Percentiles rank a stretch among this genome's conserved stretches.
Conservation (phyloP, 805 yeast species). For the Saturnispora halmiae region DNA sequence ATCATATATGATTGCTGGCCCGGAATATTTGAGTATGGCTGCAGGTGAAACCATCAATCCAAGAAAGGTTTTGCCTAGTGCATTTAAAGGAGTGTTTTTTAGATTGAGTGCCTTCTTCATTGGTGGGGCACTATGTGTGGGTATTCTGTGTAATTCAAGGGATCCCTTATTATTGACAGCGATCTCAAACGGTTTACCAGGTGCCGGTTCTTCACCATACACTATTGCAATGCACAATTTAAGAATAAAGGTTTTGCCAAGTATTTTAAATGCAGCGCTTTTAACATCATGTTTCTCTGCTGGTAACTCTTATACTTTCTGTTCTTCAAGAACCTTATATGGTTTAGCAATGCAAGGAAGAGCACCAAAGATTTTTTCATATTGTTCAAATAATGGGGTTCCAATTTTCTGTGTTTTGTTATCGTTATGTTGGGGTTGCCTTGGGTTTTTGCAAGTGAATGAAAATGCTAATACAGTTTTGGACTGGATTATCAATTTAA, state of each 20-base stretch:
- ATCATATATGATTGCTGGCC: constrained; percentile 63
- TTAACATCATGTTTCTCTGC: constrained; percentile 71
- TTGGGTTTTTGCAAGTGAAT: constrained; percentile 59
- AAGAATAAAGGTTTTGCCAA: constrained; percentile 57
- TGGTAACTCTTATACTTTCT: constrained; percentile 70
- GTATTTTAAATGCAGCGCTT: constrained; percentile 65
- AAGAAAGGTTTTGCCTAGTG: constrained; percentile 36
- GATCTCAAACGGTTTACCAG: constrained; percentile 29
- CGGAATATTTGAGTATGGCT: constrained; percentile 38
- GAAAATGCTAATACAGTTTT: constrained; percentile 55
- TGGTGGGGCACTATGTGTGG: constrained; percentile 42
- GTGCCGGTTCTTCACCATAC: constrained; percentile 58
- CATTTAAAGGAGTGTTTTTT: constrained; percentile 37
- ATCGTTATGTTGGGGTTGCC: constrained; percentile 51
- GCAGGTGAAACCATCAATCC: constrained; percentile 41
- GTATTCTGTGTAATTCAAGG: constrained; percentile 35
- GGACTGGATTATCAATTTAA: constrained; percentile 62
- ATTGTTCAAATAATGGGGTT: constrained; percentile 62
- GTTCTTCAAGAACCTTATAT: constrained; percentile 57
- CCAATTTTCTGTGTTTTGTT: constrained; percentile 54
- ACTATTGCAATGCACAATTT: constrained; percentile 69
- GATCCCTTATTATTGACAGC: constrained; percentile 32
- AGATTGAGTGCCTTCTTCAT: constrained; percentile 36
- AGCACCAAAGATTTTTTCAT: constrained; percentile 59
- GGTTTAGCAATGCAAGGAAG: constrained; percentile 63